Conservation (phyloP, 2,329 filamentous ascomycete species). For the Xylaria sp. region DNA sequence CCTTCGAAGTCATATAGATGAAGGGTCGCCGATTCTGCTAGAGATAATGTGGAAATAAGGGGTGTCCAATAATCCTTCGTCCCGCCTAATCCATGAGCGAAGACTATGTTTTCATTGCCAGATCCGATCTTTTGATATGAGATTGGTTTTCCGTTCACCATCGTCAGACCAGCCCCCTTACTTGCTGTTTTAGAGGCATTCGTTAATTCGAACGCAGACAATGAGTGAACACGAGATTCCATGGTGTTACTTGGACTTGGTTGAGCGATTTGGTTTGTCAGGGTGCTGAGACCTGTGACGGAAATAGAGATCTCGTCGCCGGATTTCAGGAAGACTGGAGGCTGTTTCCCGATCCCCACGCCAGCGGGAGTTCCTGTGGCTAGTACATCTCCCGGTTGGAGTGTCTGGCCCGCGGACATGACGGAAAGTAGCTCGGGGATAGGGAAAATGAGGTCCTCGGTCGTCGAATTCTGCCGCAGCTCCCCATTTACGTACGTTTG, state of each 20-base stretch:
- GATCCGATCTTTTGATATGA: slow-evolving; percentile 22
- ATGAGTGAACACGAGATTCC: background rate
- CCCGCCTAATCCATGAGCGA: slow-evolving; percentile 31
- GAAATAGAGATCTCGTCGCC: slow-evolving; percentile 35
- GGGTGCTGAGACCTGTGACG: slow-evolving; percentile 30
- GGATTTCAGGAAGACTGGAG: slow-evolving; percentile 31
- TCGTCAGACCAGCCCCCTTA: slow-evolving; percentile 9
- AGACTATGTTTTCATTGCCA: slow-evolving; percentile 23
- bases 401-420: slow-evolving; percentile 30
- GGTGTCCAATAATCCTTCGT: slow-evolving; percentile 34
- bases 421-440: slow-evolving; percentile 30
- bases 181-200: slow-evolving; percentile 13
- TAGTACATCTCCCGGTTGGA: slow-evolving; percentile 33
- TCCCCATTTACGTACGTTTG: slow-evolving; percentile 34
- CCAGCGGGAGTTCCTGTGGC: slow-evolving; percentile 36
- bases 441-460: slow-evolving; percentile 31
- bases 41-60: slow-evolving; percentile 18
- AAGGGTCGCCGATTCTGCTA: slow-evolving; percentile 1
- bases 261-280: slow-evolving; percentile 29
- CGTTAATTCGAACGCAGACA: slow-evolving; percentile 28
- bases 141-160: slow-evolving; percentile 24
- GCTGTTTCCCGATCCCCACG: slow-evolving; percentile 34
- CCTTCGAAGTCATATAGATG: slow-evolving; percentile 36
- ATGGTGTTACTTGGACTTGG: slow-evolving; percentile 1
- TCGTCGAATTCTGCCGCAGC: slow-evolving; percentile 32